Conservation (phyloP, 2,329 filamentous ascomycete genomes). For the Talaromyces sp. region DNA sequence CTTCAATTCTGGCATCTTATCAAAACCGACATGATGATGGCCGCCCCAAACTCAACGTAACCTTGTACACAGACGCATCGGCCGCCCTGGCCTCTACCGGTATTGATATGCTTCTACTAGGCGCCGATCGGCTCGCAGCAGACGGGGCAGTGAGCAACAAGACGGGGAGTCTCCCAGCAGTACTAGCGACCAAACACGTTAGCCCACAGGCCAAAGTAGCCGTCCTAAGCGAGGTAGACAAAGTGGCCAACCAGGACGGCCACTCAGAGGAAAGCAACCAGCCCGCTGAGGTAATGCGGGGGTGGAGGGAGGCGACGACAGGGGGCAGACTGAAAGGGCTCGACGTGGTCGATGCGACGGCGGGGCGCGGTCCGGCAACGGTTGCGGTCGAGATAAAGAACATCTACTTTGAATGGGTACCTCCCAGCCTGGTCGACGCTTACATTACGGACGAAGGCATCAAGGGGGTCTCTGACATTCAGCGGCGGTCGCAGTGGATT, state of each 20-base stretch:
- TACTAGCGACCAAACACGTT: conserved; percentile 51
- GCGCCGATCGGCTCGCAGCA: conserved; percentile 58
- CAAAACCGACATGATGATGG: conserved; percentile 14
- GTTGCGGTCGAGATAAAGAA: conserved; percentile 35
- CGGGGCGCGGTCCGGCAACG: conserved; percentile 8
- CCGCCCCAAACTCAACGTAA: conserved; percentile 35
- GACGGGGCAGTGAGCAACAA: conserved; percentile 63
- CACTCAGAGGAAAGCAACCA: conserved; percentile 52
- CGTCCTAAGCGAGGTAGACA: conserved; percentile 58
- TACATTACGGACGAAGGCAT: conserved; percentile 55
- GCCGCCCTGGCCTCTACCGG: conserved; percentile 49
- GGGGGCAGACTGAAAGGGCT: conserved; percentile 14
- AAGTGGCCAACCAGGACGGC: conserved; percentile 49
- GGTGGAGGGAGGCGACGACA: conserved; percentile 39
- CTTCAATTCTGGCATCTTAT: conserved; percentile 19
- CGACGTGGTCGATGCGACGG: conserved; percentile 16
- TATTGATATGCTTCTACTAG: conserved; percentile 58
- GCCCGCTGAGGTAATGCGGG: conserved; percentile 44
- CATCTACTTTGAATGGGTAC: conserved; percentile 60
- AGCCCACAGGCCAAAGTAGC: conserved; percentile 47
- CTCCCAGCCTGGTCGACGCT: conserved; percentile 45
- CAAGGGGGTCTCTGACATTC: conserved; percentile 38
- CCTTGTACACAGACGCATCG: conserved; percentile 57
- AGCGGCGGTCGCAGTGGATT: conserved; percentile 34
- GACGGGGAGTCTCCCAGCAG: conserved; percentile 57